Conservation (phyloP, 108 stramenopile species). For the Cyclotella distinguenda region DNA sequence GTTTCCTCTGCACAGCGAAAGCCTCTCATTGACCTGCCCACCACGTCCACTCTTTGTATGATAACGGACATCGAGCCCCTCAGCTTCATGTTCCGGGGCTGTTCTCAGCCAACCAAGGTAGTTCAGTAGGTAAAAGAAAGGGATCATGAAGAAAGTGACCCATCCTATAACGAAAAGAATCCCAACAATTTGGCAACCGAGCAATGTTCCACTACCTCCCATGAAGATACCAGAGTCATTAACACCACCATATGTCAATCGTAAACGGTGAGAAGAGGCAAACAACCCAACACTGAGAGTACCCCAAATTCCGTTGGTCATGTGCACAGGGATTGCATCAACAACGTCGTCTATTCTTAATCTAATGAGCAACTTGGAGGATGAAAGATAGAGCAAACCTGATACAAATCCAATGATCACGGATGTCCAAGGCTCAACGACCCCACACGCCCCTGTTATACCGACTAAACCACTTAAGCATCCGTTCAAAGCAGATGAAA, state of each 20-base stretch:
- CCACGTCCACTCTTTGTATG: too few species aligned
- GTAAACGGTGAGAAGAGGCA: slow-evolving; percentile 46
- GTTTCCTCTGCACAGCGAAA: too few species aligned
- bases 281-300: slow-evolving; percentile 80
- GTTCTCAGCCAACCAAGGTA: slow-evolving; percentile 53
- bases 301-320: slow-evolving; percentile 82
- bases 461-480: slow-evolving; percentile 57
- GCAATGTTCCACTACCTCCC: slow-evolving; percentile 49
- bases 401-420: slow-evolving; percentile 78
- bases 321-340: slow-evolving; percentile 92
- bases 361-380: slow-evolving; percentile 58
- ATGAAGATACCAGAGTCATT: slow-evolving; percentile 35
- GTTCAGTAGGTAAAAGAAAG: slow-evolving; percentile 65
- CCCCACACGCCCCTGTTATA: slow-evolving; percentile 85
- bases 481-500: slow-evolving; percentile 66
- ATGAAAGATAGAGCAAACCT: slow-evolving; percentile 69
- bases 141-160: slow-evolving; percentile 58
- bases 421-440: slow-evolving; percentile 83
- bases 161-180: slow-evolving; percentile 76
- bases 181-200: slow-evolving; percentile 67
- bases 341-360: slow-evolving; percentile 90
- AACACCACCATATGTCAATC: slow-evolving; percentile 36
- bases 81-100: slow-evolving; percentile 56
- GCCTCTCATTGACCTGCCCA: too few species aligned
- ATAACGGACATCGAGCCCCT: slow-evolving; percentile 62